These are phyloP conservation scores for Laguncularia racemosa DNA, from an alignment of 345 rosid species.

Conservation along the genomic window DNA sequence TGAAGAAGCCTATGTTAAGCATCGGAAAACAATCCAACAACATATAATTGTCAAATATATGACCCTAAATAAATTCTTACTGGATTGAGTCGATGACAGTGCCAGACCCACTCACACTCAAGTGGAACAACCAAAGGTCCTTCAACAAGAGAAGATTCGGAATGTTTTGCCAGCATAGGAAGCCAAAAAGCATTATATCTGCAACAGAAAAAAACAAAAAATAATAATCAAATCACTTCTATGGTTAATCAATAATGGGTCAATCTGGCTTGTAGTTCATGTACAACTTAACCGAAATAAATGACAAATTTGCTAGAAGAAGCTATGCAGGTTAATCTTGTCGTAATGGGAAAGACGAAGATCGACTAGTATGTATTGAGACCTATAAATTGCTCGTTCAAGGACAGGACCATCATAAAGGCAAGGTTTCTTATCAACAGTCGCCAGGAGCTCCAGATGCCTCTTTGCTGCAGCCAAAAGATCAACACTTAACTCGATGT, in stretches of 20 bases:
- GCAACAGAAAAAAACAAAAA: constrained; percentile 13
- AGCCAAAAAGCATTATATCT: constrained; percentile 95
- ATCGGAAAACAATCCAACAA: no score
- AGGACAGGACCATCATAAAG: constrained; percentile 75
- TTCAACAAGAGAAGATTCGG: constrained; percentile 36
- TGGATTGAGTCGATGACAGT: constrained; percentile 94
- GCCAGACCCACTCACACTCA: constrained; percentile 99
- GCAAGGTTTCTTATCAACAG: constrained; percentile 64
- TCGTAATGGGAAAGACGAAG: no score
- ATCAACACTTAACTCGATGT: constrained; percentile 50
- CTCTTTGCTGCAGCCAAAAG: constrained; percentile 58
- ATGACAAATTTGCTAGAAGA: no score
- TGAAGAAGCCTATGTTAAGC: no score
- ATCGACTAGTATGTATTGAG: no score
- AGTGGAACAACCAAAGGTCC: constrained; percentile 81
- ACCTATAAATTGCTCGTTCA: constrained; percentile 71
- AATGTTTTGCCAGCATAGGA: constrained; percentile 73
- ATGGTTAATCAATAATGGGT: no score
- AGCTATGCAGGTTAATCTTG: no score
- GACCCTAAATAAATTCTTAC: constrained; percentile 36
- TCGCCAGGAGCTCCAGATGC: constrained; percentile 63
- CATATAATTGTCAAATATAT: no score
- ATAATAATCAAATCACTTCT: no score
- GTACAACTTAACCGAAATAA: no score
- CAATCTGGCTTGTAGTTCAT: no score